A percentile compares a stretch with the other conserved stretches of the same genome.
Conservation (phyloP, 2,329 filamentous ascomycete species). For the Chaetomiaceae sp. region DNA sequence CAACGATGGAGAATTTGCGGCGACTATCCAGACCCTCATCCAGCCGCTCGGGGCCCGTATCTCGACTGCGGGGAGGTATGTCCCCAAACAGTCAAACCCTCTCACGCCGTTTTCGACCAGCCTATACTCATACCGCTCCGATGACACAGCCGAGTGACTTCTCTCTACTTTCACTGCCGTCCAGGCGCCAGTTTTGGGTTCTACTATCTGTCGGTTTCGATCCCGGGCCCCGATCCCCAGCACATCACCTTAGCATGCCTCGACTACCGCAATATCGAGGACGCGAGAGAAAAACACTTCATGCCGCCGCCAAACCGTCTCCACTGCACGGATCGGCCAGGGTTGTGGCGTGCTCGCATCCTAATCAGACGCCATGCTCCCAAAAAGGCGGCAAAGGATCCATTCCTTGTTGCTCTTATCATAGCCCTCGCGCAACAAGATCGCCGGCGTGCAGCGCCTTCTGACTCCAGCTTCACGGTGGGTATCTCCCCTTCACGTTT, state of each 20-base stretch:
- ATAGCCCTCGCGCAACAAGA: not conserved
- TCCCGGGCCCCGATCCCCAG: not conserved
- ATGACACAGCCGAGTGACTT: not conserved
- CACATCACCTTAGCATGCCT: not conserved
- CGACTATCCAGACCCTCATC: no score
- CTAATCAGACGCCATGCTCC: not conserved
- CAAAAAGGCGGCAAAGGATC: not conserved
- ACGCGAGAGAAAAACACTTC: not conserved
- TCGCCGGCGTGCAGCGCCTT: not conserved
- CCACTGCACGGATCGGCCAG: not conserved
- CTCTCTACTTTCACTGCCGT: not conserved
- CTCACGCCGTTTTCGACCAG: not conserved
- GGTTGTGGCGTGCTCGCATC: not conserved
- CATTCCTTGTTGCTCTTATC: not conserved
- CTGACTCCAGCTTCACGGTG: not conserved
- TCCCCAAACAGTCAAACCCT: no score
- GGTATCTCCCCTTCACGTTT: not conserved
- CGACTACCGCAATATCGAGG: not conserved
- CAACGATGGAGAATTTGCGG: no score
- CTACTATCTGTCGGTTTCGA: not conserved
- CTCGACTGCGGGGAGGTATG: no score
- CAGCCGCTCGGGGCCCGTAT: no score
- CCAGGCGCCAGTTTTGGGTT: not conserved
- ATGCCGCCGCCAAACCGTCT: not conserved
- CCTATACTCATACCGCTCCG: not conserved